Base-by-base conservation (phyloP, 2,329 filamentous ascomycete species). In the Arthrobotrys iridis region DNA sequence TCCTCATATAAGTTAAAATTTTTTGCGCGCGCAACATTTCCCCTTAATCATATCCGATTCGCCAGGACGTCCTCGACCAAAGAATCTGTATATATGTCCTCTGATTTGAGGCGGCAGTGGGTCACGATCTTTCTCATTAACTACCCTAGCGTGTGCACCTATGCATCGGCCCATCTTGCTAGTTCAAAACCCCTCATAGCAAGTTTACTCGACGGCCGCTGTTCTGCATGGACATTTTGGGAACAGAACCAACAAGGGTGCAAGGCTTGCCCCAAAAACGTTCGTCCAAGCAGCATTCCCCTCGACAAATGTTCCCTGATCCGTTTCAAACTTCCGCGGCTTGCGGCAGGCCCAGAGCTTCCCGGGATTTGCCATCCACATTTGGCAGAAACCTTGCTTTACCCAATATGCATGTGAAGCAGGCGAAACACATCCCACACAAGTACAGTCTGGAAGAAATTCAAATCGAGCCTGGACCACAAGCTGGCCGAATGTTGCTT, bases 291-390 rank as follows among this genome's bases (percentile, higher is more conserved):
- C 18, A 64, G 8, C 43, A 2, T 15, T 15, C 4, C n/a, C 3
- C 65, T 33, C 63, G 71, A 43, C 63, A 68, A 59, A 75, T 58
- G 22, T 68, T 75, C 41, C 63, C 50, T 24, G 52, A 15, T 30
- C 37, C 70, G 70, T 74, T 41, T 74, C 43, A 46, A 67, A 35
- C 40, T 74, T 63, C 70, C 46, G 45, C 43, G 45, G 20, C 59
- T 10, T 22, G 30, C 40, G 11, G 11, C 2, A 40, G 35, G 4
- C 11, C 26, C 26, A 28, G 43, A 43, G 41, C 40, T 52, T 40
- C 43, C 43, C 48, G 41, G 37, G 46, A 50, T 22, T 75, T 75
- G 50, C 50, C 50, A 55, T 55, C 62, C 63, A 24, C 22, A 35
- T 68, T 52, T 37, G 57, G 46, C 24, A 7, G 18, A 55, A 74